These are phyloP conservation scores for Rosa multiflora DNA, from an alignment of 306 rosid genomes.

Conservation along the genomic window DNA sequence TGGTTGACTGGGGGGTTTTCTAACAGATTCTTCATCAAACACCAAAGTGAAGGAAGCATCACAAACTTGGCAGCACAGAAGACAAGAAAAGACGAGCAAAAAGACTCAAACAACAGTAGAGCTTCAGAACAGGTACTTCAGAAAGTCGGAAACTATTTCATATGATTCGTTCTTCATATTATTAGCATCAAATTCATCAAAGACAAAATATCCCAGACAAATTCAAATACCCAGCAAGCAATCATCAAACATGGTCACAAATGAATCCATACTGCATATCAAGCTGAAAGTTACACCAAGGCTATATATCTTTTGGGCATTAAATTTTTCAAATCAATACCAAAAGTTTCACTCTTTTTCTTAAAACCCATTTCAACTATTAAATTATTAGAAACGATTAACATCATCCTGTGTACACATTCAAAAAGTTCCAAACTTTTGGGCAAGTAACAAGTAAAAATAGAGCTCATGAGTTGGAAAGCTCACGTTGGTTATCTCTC, in stretches of 20 bases:
- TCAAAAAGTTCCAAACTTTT: not conserved
- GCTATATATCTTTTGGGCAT: not conserved
- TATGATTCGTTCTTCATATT: too few relatives aligned
- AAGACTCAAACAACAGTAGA: not conserved
- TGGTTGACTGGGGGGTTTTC: too few relatives aligned
- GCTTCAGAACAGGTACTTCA: not conserved
- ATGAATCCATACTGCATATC: not conserved
- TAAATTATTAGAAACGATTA: not conserved
- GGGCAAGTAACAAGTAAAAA: not conserved
- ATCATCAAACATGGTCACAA: not conserved
- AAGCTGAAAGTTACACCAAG: not conserved
- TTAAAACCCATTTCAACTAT: not conserved
- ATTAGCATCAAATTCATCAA: not conserved
- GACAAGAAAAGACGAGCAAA: not conserved
- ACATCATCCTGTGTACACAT: not conserved
- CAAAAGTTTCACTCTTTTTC: not conserved
- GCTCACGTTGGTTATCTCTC: slow-evolving; percentile 19
- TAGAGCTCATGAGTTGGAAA: slow-evolving; percentile 3
- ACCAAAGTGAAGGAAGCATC: too few relatives aligned
- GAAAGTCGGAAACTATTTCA: not conserved
- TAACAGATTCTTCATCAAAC: not conserved
- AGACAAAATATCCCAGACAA: not conserved
- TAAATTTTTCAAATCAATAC: not conserved
- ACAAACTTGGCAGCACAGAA: not conserved
- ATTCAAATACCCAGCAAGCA: not conserved